These are phyloP conservation scores for Pleomassaria siparia DNA, from an alignment of 2,329 filamentous ascomycete species.

Conservation along the genomic window DNA sequence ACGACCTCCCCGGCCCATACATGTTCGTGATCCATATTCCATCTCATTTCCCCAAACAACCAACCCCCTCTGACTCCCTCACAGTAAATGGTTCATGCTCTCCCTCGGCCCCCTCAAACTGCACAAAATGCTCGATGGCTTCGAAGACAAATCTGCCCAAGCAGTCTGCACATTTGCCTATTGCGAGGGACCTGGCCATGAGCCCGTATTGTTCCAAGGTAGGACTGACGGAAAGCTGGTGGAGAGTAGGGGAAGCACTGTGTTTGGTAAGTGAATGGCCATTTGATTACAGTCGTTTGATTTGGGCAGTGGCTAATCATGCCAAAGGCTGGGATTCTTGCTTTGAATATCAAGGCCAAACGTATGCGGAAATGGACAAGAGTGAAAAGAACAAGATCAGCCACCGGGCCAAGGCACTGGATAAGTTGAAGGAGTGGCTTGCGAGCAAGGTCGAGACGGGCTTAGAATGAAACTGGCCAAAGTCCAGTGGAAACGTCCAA, in stretches of 20 bases:
- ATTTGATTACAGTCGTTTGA: neutral
- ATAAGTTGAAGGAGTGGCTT: constrained; percentile 83
- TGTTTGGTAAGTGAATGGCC: constrained; percentile 70
- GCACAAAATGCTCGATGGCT: constrained; percentile 86
- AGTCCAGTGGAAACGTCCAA: neutral
- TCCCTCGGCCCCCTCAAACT: constrained; percentile 80
- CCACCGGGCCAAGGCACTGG: constrained; percentile 83
- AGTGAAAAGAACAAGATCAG: constrained; percentile 87
- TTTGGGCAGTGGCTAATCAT: neutral
- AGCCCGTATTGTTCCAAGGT: constrained; percentile 89
- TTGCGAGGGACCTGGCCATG: constrained; percentile 78
- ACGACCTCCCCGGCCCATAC: constrained; percentile 91
- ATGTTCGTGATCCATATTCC: constrained; percentile 64
- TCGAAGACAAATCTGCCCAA: constrained; percentile 86
- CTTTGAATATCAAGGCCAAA: constrained; percentile 87
- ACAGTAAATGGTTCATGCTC: constrained; percentile 90
- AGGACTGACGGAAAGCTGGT: constrained; percentile 85
- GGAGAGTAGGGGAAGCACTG: constrained; percentile 72
- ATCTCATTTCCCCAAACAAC: neutral
- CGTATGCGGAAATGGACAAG: constrained; percentile 95
- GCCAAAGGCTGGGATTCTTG: constrained; percentile 88
- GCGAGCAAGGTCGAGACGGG: constrained; percentile 45
- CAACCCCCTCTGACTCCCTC: neutral
- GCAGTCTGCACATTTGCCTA: constrained; percentile 97
- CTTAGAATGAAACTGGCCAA: neutral